Percentiles rank a stretch among this genome's conserved stretches.
Evolutionary conservation across 352 stramenopile genomes (phyloP).

Genomic region (Phytophthora hybrid): DNA sequence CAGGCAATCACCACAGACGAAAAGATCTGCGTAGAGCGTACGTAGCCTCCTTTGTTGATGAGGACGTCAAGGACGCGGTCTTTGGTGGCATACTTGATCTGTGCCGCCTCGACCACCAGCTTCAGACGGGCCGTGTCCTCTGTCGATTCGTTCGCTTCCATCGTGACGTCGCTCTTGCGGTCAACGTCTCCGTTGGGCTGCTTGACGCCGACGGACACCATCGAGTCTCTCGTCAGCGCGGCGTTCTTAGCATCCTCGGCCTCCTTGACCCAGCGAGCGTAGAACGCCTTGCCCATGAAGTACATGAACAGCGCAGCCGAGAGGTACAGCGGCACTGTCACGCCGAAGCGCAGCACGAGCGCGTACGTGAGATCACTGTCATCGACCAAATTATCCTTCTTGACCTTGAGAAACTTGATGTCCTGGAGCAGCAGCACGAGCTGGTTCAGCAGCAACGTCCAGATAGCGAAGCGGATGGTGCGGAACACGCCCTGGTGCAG

Average conservation of each 20-base stretch:
- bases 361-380: slow-evolving; percentile 65
- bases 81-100: slow-evolving; percentile 59
- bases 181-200: slow-evolving; percentile 3
- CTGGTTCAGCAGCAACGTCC: slow-evolving; percentile 74
- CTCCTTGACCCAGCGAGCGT: slow-evolving; percentile 73
- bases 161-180: slow-evolving; percentile 27
- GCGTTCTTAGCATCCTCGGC: slow-evolving; percentile 70
- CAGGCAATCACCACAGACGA: slow-evolving; percentile 72
- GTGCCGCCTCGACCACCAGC: slow-evolving; percentile 51
- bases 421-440: slow-evolving; percentile 80
- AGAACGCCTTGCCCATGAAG: slow-evolving; percentile 78
- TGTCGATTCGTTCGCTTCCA: slow-evolving; percentile 13
- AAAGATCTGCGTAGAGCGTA: slow-evolving; percentile 84
- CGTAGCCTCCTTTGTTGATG: slow-evolving; percentile 80
- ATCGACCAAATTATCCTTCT: slow-evolving; percentile 59
- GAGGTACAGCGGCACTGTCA: slow-evolving; percentile 81
- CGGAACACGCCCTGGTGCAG: slow-evolving; percentile 78
- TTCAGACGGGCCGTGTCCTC: slow-evolving; percentile 48
- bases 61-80: slow-evolving; percentile 66
- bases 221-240: slow-evolving; percentile 52
- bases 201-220: slow-evolving; percentile 40
- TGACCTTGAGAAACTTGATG: slow-evolving; percentile 81
- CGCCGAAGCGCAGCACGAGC: slow-evolving; percentile 68
- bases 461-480: slow-evolving; percentile 81
- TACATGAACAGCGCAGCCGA: slow-evolving; percentile 81